phyloP scores from a whole-genome alignment of 2,329 filamentous ascomycete species.

The Stagonosporopsis chrysanthemi region DNA sequence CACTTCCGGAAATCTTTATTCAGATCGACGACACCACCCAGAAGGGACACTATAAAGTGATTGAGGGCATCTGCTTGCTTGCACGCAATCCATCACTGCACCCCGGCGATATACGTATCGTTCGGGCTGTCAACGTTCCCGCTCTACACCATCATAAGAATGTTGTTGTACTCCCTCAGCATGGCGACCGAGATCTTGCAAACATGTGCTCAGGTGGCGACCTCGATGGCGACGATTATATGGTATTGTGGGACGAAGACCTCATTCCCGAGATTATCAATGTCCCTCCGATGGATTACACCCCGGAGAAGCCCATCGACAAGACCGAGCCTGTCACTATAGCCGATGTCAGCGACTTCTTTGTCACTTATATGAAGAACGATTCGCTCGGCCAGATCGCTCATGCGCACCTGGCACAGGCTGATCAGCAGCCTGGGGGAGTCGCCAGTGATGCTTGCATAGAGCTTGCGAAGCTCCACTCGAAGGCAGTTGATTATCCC shows the following conservation, averaged over 20 bases:
- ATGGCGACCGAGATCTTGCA: slow-evolving; percentile 81
- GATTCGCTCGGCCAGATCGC: slow-evolving; percentile 83
- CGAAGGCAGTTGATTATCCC: slow-evolving; percentile 89
- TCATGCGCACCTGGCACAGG: slow-evolving; percentile 77
- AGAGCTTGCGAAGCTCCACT: slow-evolving; percentile 80
- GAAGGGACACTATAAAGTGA: slow-evolving; percentile 65
- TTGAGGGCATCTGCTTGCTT: slow-evolving; percentile 81
- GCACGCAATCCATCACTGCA: slow-evolving; percentile 94
- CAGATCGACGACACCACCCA: slow-evolving; percentile 72
- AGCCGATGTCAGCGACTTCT: slow-evolving; percentile 81
- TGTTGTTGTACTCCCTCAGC: slow-evolving; percentile 85
- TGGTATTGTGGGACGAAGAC: slow-evolving; percentile 86
- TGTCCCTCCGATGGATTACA: slow-evolving; percentile 78
- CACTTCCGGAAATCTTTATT: slow-evolving; percentile 85
- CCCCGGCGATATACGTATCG: slow-evolving; percentile 88
- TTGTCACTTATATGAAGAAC: slow-evolving; percentile 91
- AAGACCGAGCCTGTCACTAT: slow-evolving; percentile 71
- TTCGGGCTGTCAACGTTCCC: slow-evolving; percentile 79
- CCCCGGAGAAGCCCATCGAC: slow-evolving; percentile 62
- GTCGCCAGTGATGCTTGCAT: slow-evolving; percentile 73
- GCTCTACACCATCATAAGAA: slow-evolving; percentile 79
- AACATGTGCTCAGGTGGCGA: slow-evolving; percentile 98
- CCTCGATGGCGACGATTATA: slow-evolving; percentile 93
- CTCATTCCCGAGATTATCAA: slow-evolving; percentile 73
- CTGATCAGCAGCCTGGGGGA: slow-evolving; percentile 69